Conservation (phyloP, 768 basidiomycete genomes). For the Amanita pseudoporphyria region DNA sequence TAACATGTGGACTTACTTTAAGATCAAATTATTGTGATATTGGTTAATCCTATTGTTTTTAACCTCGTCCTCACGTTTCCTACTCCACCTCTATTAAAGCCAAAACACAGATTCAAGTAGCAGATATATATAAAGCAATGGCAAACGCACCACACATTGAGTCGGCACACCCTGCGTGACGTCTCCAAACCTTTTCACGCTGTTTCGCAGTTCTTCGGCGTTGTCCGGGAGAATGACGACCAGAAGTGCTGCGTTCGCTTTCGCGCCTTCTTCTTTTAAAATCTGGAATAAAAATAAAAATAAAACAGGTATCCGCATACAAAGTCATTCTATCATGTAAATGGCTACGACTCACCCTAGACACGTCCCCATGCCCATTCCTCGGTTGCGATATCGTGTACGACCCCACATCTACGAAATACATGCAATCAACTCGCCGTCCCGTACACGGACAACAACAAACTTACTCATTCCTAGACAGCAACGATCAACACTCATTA, state of each 20-base stretch:
- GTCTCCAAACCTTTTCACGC: conserved; percentile 53
- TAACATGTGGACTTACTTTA: conserved; percentile 31
- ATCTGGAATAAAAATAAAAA: not conserved
- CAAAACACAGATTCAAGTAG: conserved; percentile 6
- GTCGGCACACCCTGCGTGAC: conserved; percentile 16
- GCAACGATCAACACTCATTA: too few species aligned
- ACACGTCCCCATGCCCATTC: not conserved
- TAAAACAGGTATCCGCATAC: too few species aligned
- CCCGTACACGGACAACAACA: too few species aligned
- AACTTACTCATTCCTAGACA: too few species aligned
- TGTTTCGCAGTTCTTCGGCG: conserved; percentile 33
- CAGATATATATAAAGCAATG: not conserved
- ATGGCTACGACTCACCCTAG: too few species aligned
- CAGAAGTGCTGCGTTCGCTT: conserved; percentile 19
- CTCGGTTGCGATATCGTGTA: not conserved
- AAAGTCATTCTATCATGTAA: too few species aligned
- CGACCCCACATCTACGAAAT: not conserved
- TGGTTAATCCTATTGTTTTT: conserved; percentile 27
- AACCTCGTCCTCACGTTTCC: not conserved
- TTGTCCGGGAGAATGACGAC: conserved; percentile 42
- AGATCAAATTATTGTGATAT: conserved; percentile 46
- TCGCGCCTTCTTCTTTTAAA: conserved; percentile 2
- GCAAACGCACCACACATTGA: conserved; percentile 1
- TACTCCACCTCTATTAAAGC: conserved; percentile 20
- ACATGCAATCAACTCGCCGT: too few species aligned